Base-by-base conservation (phyloP, 129 eudicot species). In the Artemisia annua region DNA sequence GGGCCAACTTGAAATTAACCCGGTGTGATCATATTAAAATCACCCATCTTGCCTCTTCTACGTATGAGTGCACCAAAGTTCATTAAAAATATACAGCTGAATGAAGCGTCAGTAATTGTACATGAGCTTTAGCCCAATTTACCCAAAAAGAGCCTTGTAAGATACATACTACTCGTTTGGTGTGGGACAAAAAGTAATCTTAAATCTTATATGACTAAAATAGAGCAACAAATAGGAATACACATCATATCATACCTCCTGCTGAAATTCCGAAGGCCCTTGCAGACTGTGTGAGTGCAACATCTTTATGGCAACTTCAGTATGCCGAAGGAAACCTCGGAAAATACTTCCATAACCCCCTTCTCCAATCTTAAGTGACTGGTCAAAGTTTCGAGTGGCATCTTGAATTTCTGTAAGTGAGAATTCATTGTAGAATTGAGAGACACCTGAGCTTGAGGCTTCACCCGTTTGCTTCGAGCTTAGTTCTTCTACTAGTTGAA, bases 301-400 rank as follows among this genome's bases (percentile, higher is more conserved):
- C 82, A 83, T 83, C 81, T 92, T 92, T 65, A 92, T 79, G 59
- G 97, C 97, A 58, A 92, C 97, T 79, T 85, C 79, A 66, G 96
- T 89, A 63, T 83, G 87, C 54, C 91, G 87, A 77, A 92, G 85
- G 32, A 81, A 56, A 28, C 91, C 89, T 74, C 74, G 81, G 60
- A 76, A 92, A 19, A 87, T 89, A 75, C 81, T 84, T 75, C 96
- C 97, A 79, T 86, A 91, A 75, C 93, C 87, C 46, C 97, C 96
- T 87, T 87, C 96, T 17, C 97, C 97, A 54, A 92, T 87, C 83
- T 87, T 92, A 77, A 85, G 75, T n/a, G 78, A 70, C 17, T 60
- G 75, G 75, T 87, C 86, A 71, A 92, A 92, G 69, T 80, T 75
- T 30, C 16, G 35, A 58, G 96, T 92, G 48, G 96, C 96, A 53